phyloP scores from a whole-genome alignment of 805 yeast genomes.

The Candida stauntonica region DNA sequence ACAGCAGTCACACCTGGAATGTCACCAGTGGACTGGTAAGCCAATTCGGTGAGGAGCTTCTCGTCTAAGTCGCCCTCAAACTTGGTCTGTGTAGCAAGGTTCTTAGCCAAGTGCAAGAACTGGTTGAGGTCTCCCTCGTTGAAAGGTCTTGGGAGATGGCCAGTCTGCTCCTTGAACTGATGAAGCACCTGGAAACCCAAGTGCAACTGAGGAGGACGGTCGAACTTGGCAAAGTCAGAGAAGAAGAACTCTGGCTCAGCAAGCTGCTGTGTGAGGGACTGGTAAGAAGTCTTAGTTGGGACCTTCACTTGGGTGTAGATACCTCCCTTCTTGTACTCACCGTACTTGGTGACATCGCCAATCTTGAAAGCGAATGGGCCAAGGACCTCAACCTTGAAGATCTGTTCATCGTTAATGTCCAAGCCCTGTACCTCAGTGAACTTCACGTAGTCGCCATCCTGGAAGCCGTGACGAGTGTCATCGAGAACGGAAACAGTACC shows the following conservation, averaged over 20 bases:
- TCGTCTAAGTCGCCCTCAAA: constrained; percentile 64
- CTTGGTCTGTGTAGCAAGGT: constrained; percentile 50
- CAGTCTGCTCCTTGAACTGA: constrained; percentile 57
- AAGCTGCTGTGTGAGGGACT: constrained; percentile 61
- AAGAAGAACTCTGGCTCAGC: constrained; percentile 70
- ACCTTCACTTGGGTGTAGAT: constrained; percentile 88
- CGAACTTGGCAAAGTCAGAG: constrained; percentile 93
- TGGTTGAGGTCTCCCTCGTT: constrained; percentile 71
- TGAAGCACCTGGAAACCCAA: constrained; percentile 88
- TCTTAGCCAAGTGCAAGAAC: constrained; percentile 52
- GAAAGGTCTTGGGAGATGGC: constrained; percentile 71
- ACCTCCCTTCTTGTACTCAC: constrained; percentile 77
- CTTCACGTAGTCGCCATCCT: constrained; percentile 87
- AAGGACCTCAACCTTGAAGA: constrained; percentile 73
- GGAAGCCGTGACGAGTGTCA: constrained; percentile 88
- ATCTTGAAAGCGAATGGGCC: constrained; percentile 95
- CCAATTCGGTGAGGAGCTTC: constrained; percentile 61
- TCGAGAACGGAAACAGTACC: constrained; percentile 94
- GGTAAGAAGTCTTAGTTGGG: constrained; percentile 61
- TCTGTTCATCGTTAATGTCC: constrained; percentile 67
- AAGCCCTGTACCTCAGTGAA: constrained; percentile 84
- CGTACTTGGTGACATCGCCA: constrained; percentile 49
- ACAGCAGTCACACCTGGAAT: constrained; percentile 86
- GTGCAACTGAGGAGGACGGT: constrained; percentile 86
- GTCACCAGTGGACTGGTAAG: constrained; percentile 89